Evolutionary conservation across 805 yeast species (phyloP).

Genomic region (Zygoascus biomembranicola): DNA sequence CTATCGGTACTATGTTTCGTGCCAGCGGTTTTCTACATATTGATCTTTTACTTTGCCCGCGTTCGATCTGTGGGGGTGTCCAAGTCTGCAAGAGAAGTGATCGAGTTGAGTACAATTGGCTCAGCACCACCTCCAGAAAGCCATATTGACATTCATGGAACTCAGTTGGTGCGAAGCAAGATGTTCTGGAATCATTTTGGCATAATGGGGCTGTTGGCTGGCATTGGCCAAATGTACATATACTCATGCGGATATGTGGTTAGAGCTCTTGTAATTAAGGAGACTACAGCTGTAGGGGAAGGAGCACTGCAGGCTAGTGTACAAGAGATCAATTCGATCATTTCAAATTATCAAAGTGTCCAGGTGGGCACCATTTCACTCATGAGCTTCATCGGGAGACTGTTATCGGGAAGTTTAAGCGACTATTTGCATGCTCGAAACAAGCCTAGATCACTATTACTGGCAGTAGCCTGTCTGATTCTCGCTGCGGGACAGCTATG

Average conservation of each 20-base stretch:
- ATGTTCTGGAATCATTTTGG: conserved; percentile 20
- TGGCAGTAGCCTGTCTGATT: conserved; percentile 44
- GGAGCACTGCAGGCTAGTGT: not conserved
- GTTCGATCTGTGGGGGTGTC: not conserved
- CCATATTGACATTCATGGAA: conserved; percentile 12
- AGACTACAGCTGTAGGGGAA: too few relatives aligned
- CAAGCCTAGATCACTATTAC: conserved; percentile 44
- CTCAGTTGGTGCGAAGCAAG: conserved; percentile 10
- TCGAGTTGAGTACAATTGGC: not conserved
- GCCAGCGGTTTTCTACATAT: conserved; percentile 41
- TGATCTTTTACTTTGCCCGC: conserved; percentile 11
- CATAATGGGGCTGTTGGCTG: conserved; percentile 49
- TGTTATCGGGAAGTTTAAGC: conserved; percentile 54
- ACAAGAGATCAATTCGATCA: not conserved
- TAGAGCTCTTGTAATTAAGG: conserved; percentile 31
- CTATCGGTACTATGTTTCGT: conserved; percentile 37
- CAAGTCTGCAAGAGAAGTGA: not conserved
- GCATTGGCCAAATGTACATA: conserved; percentile 67
- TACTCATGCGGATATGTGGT: conserved; percentile 68
- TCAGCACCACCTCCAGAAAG: not conserved
- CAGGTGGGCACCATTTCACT: conserved; percentile 69
- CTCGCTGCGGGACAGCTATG: conserved; percentile 43
- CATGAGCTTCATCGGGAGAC: conserved; percentile 58
- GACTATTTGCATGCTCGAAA: conserved; percentile 46
- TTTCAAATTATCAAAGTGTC: conserved; percentile 47